phyloP scores from a whole-genome alignment of 192 early-diverging fungal species.

The Paraglomus occultum region DNA sequence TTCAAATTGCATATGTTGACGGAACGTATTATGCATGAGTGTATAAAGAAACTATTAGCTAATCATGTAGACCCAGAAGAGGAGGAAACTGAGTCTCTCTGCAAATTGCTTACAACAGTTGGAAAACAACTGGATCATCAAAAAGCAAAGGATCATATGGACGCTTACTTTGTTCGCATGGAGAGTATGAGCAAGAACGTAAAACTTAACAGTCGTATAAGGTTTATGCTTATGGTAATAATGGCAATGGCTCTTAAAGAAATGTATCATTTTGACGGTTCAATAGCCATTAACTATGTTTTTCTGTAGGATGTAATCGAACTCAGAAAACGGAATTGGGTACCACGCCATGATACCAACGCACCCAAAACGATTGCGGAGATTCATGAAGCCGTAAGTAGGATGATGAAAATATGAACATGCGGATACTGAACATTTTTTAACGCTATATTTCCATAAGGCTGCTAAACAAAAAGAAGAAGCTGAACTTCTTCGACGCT shows the following conservation, averaged over 20 bases:
- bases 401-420: not conserved
- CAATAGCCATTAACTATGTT: not conserved
- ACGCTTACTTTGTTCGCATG: constrained; percentile 87
- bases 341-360: constrained; percentile 52
- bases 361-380: constrained; percentile 92
- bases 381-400: constrained; percentile 72
- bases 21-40: constrained; percentile 93
- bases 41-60: constrained; percentile 76
- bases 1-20: constrained; percentile 90
- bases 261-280: too few species aligned
- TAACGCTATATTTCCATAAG: constrained; percentile 22
- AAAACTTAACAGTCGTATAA: constrained; percentile 79
- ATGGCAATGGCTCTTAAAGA: too few species aligned
- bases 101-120: constrained; percentile 88
- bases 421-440: not conserved
- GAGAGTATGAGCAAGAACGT: constrained; percentile 65
- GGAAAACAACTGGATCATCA: constrained; percentile 78
- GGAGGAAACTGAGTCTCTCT: constrained; percentile 92
- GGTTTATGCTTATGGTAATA: constrained; percentile 78
- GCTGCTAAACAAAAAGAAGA: constrained; percentile 71
- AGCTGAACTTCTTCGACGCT: constrained; percentile 66
- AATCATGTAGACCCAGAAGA: constrained; percentile 80
- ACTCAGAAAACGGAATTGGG: constrained; percentile 77
- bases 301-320: constrained; percentile 74
- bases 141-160: constrained; percentile 65